phyloP scores from a whole-genome alignment of 2,329 filamentous ascomycete genomes.

The Zymoseptoria pseudotritici region DNA sequence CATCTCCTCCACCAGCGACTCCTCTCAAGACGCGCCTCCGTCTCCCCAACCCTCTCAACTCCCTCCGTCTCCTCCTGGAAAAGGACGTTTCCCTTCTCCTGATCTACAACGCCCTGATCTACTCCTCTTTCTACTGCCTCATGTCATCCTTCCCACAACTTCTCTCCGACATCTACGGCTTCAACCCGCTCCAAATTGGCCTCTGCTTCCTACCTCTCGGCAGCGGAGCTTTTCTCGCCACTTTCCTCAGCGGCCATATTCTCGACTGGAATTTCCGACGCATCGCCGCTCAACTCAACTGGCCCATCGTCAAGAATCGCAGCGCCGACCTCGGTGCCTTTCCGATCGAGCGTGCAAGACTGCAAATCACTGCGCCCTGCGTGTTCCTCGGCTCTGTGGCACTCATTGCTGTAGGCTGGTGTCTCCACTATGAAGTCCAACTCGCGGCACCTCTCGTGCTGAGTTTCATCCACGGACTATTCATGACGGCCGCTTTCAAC shows the following conservation, averaged over 20 bases:
- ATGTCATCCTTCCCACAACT: constrained; percentile 39
- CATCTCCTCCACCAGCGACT: constrained; percentile 17
- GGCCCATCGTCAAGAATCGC: constrained; percentile 54
- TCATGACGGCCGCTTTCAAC: constrained; percentile 54
- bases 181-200: constrained; percentile 22
- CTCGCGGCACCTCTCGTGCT: constrained; percentile 39
- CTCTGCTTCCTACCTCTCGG: constrained; percentile 29
- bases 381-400: constrained; percentile 26
- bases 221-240: constrained; percentile 30
- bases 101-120: constrained; percentile 26
- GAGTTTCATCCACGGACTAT: constrained; percentile 47
- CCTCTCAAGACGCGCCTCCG: constrained; percentile 27
- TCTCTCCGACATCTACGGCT: constrained; percentile 31
- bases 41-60: constrained; percentile 39
- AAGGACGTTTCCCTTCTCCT: constrained; percentile 19
- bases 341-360: constrained; percentile 40
- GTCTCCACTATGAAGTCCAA: constrained; percentile 28
- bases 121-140: constrained; percentile 42
- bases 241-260: constrained; percentile 43
- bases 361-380: constrained; percentile 34
- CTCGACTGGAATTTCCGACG: constrained; percentile 69
- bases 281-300: constrained; percentile 52
- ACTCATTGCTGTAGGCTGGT: constrained; percentile 37
- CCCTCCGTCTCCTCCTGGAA: constrained; percentile 33
- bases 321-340: constrained; percentile 45